Evolutionary conservation across 805 yeast genomes (phyloP).

Genomic region (Wickerhamiella siamensis): DNA sequence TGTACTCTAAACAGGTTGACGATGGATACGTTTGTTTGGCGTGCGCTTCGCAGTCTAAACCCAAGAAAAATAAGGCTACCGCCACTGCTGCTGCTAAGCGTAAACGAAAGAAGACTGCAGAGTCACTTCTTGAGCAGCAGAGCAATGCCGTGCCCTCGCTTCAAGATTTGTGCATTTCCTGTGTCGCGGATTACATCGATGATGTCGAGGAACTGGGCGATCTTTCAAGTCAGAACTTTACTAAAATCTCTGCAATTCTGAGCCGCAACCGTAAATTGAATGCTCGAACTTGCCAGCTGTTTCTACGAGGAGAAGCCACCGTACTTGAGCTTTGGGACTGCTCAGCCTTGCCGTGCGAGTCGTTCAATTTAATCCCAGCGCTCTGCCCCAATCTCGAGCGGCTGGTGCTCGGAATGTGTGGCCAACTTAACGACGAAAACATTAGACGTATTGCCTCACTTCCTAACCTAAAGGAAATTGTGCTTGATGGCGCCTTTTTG

Average conservation of each 20-base stretch:
- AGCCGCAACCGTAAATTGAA: conserved; percentile 71
- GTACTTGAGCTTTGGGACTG: conserved; percentile 82
- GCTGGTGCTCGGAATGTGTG: conserved; percentile 78
- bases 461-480: conserved; percentile 36
- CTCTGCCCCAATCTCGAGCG: conserved; percentile 59
- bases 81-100: conserved; percentile 39
- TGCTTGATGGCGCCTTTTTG: conserved; percentile 83
- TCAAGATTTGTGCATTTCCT: conserved; percentile 67
- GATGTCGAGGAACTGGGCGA: conserved; percentile 77
- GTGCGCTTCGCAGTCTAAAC: conserved; percentile 36
- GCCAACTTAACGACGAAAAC: conserved; percentile 70
- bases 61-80: conserved; percentile 33
- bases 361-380: conserved; percentile 56
- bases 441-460: conserved; percentile 49
- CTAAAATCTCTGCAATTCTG: conserved; percentile 59
- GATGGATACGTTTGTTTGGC: conserved; percentile 46
- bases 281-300: conserved; percentile 56
- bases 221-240: conserved; percentile 59
- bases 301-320: conserved; percentile 45
- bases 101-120: conserved; percentile 65
- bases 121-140: conserved; percentile 63
- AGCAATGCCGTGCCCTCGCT: conserved; percentile 47
- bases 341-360: conserved; percentile 53
- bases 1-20: conserved; percentile 40
- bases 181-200: conserved; percentile 50